phyloP scores from a whole-genome alignment of 805 yeast species.

The Debaryomyces tyrocola region DNA sequence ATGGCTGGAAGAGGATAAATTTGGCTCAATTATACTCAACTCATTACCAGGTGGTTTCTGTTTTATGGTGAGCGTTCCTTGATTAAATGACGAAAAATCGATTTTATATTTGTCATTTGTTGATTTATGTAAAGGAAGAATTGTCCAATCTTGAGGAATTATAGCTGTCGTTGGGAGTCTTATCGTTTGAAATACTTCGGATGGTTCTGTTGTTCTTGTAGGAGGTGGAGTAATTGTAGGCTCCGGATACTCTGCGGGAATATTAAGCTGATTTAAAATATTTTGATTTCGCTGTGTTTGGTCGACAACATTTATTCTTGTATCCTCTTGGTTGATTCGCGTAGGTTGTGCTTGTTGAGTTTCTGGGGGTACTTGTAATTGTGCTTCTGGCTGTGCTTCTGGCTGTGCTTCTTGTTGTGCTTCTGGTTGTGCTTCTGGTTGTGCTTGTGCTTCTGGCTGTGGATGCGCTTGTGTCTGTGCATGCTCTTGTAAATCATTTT shows the following conservation, averaged over 20 bases:
- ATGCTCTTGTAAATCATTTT: neutral
- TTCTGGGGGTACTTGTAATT: neutral
- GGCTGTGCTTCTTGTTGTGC: neutral
- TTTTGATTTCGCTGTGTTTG: neutral
- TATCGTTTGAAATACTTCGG: slow-evolving; percentile 15
- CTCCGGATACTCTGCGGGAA: neutral
- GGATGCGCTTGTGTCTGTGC: neutral
- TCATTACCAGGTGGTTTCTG: neutral
- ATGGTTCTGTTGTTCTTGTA: neutral
- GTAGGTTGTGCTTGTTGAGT: neutral
- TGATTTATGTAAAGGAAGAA: slow-evolving; percentile 21
- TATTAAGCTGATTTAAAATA: neutral
- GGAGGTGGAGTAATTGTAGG: slow-evolving; percentile 4
- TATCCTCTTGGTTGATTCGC: neutral
- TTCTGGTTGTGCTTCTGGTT: neutral
- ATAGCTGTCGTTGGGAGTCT: slow-evolving; percentile 23
- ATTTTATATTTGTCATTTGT: slow-evolving; percentile 13
- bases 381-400: slow-evolving; percentile 1
- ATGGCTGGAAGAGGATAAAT: neutral
- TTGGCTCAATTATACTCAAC: slow-evolving; percentile 2
- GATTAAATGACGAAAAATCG: slow-evolving; percentile 14
- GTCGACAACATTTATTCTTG: neutral
- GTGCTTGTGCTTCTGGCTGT: neutral
- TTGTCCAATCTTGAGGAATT: slow-evolving; percentile 31
- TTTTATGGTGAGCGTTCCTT: slow-evolving; percentile 16